Evolutionary conservation across 1,284 basidiomycete species (phyloP).

Genomic region (Agroathelia rolfsii): DNA sequence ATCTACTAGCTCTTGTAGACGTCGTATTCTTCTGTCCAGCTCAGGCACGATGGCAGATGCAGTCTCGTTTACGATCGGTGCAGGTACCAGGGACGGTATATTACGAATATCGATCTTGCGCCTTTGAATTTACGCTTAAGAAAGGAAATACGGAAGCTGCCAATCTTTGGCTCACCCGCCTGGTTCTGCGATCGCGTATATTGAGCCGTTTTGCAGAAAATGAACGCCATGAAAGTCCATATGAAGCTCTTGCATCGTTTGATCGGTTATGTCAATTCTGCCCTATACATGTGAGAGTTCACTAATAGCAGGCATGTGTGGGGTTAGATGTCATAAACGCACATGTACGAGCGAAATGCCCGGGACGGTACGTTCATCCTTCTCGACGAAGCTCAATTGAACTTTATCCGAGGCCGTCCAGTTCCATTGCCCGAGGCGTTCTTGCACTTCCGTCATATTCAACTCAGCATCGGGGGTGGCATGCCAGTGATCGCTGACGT

Average conservation of each 20-base stretch:
- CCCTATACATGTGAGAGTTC: conserved; percentile 44
- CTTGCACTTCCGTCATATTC: conserved; percentile 40
- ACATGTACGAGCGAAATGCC: conserved; percentile 57
- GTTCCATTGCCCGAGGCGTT: conserved; percentile 51
- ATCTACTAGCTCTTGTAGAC: conserved; percentile 52
- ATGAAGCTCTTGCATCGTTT: conserved; percentile 43
- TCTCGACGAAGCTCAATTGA: conserved; percentile 57
- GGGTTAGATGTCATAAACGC: no score
- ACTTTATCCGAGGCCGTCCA: conserved; percentile 57
- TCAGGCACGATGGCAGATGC: conserved; percentile 58
- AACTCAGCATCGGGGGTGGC: conserved; percentile 25
- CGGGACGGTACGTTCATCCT: conserved; percentile 27
- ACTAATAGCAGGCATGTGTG: conserved; percentile 5
- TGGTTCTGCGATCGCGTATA: conserved; percentile 67
- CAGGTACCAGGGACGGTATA: conserved; percentile 57
- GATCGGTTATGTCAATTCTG: conserved; percentile 54
- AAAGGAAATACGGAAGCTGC: conserved; percentile 1
- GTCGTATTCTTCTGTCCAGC: conserved; percentile 47
- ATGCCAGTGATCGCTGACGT: conserved; percentile 44
- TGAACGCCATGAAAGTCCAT: conserved; percentile 75
- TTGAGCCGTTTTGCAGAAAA: conserved; percentile 65
- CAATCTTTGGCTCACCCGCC: conserved; percentile 38
- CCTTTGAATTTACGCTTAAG: conserved; percentile 21
- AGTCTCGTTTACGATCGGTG: conserved; percentile 45
- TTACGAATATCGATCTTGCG: conserved; percentile 55